A percentile compares a stretch with the other conserved stretches of the same genome.
Conservation (phyloP, 352 stramenopile species). For the Phytophthora melonis region DNA sequence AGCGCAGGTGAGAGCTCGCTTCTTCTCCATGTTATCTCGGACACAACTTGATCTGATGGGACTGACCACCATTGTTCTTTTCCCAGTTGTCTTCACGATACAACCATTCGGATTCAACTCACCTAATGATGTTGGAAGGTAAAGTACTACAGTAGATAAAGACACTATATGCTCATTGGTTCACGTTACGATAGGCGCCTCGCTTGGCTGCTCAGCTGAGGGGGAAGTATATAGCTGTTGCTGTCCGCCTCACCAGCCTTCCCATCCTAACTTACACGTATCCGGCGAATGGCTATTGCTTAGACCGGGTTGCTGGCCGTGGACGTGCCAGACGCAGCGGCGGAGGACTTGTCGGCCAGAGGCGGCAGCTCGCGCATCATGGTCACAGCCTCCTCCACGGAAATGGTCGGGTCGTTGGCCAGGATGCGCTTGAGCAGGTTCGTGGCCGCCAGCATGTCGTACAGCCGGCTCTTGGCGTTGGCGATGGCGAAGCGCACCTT, state of each 20-base stretch:
- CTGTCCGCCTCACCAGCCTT: not conserved
- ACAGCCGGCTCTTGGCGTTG: slow-evolving; percentile 16
- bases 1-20: not conserved
- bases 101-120: no score
- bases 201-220: not conserved
- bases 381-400: slow-evolving; percentile 7
- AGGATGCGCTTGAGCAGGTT: slow-evolving; percentile 15
- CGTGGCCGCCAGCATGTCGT: slow-evolving; percentile 12
- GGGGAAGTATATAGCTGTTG: not conserved
- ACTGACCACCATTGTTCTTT: not conserved
- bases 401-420: slow-evolving; percentile 17
- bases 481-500: slow-evolving; percentile 17
- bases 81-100: no score
- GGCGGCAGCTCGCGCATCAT: slow-evolving; percentile 10
- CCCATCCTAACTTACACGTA: slow-evolving; percentile 18
- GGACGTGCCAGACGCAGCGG: slow-evolving; percentile 2
- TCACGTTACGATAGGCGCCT: slow-evolving; percentile 4
- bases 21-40: not conserved
- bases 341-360: slow-evolving; percentile 12
- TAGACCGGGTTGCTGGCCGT: slow-evolving; percentile 16
- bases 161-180: not conserved
- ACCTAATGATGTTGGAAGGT: no score
- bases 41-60: not conserved
- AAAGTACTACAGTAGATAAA: not conserved
- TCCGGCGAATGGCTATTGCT: not conserved